Evolutionary conservation across 768 basidiomycete species (phyloP).

Genomic region (Termitomyces sp.): DNA sequence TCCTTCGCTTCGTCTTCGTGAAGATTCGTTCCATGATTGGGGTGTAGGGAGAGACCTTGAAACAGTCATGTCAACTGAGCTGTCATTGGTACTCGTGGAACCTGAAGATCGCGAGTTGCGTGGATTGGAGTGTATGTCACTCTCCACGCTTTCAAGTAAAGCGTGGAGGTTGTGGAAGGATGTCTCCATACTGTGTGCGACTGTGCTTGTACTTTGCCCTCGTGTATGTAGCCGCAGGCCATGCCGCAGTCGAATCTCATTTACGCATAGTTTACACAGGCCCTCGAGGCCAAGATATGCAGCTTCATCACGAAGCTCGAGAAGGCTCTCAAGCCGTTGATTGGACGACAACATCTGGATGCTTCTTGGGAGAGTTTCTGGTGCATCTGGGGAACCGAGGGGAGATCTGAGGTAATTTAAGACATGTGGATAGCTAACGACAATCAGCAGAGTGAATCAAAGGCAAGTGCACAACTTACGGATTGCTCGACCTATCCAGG

Average conservation of each 20-base stretch:
- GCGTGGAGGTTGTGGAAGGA: conserved; percentile 61
- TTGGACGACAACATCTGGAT: conserved; percentile 42
- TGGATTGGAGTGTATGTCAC: conserved; percentile 19
- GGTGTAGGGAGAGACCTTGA: conserved; percentile 36
- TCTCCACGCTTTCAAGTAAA: conserved; percentile 49
- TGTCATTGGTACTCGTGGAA: conserved; percentile 15
- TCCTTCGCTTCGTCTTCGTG: conserved; percentile 22
- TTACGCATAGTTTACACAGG: conserved; percentile 59
- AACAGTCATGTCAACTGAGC: conserved; percentile 12
- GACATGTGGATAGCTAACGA: conserved; percentile 55
- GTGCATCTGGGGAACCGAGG: conserved; percentile 35
- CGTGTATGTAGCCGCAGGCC: conserved; percentile 35
- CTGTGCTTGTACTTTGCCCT: conserved; percentile 32
- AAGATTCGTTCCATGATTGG: conserved; percentile 36
- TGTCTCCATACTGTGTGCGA: conserved; percentile 41
- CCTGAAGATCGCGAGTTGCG: conserved; percentile 16
- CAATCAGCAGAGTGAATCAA: conserved; percentile 1
- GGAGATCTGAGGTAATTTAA: conserved; percentile 67
- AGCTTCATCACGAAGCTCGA: conserved; percentile 79
- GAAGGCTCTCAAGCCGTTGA: conserved; percentile 55
- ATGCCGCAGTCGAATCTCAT: conserved; percentile 56
- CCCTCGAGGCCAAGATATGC: conserved; percentile 65
- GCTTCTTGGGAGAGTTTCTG: conserved; percentile 55
- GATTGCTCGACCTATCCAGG: conserved; percentile 72
- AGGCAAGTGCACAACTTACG: conserved; percentile 45